A percentile compares a stretch with the other conserved stretches of the same genome.
Conservation (phyloP, 148 eudicot genomes). For the Camellia sinensis region DNA sequence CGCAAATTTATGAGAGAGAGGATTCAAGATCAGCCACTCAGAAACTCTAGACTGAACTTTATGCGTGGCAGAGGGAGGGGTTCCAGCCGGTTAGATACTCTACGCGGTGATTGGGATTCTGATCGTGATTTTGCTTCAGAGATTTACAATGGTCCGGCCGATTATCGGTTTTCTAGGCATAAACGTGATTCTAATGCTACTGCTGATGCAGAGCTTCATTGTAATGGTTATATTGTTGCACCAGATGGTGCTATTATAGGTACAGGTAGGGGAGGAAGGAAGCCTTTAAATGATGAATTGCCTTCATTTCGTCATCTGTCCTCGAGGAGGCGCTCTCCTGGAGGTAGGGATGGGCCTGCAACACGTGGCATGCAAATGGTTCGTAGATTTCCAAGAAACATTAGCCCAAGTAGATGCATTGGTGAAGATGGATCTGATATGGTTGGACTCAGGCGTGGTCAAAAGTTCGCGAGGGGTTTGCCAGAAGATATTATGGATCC, state of each 20-base stretch:
- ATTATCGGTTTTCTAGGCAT: constrained; percentile 25
- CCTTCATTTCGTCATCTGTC: constrained; percentile 25
- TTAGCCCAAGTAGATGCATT: constrained; percentile 21
- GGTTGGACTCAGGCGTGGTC: constrained; percentile 24
- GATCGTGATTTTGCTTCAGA: constrained; percentile 32
- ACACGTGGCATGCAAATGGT: constrained; percentile 25
- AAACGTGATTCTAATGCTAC: constrained; percentile 27
- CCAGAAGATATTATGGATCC: constrained; percentile 28
- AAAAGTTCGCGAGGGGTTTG: constrained; percentile 32
- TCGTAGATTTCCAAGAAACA: constrained; percentile 28
- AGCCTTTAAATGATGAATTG: constrained; percentile 26
- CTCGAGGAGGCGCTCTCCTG: constrained; percentile 33
- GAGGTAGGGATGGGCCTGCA: constrained; percentile 27
- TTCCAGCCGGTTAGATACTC: constrained; percentile 19
- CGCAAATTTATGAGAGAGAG: constrained; percentile 28
- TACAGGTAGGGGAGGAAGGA: constrained; percentile 30
- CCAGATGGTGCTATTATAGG: constrained; percentile 18
- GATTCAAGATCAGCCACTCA: constrained; percentile 25
- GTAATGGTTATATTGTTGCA: constrained; percentile 23
- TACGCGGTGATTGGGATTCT: constrained; percentile 34
- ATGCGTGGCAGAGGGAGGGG: constrained; percentile 30
- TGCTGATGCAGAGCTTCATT: constrained; percentile 26
- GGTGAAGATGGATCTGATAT: constrained; percentile 23
- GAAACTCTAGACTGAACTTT: constrained; percentile 31
- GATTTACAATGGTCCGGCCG: constrained; percentile 20